phyloP scores from a whole-genome alignment of 306 rosid genomes.

The Citrullus colocynthis region DNA sequence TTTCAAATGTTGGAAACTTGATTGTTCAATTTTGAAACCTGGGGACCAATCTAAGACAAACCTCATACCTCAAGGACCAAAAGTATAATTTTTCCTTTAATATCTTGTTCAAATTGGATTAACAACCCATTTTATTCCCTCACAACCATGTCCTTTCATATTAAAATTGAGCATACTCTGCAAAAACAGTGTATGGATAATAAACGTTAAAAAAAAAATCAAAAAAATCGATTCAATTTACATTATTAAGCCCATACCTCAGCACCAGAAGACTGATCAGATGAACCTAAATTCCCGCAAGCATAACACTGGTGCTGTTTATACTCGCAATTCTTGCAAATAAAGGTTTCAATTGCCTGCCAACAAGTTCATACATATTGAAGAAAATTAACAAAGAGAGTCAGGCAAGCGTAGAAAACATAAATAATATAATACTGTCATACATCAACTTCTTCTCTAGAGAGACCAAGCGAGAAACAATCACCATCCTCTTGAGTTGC shows the following conservation, averaged over 20 bases:
- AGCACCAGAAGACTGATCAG: conserved; percentile 53
- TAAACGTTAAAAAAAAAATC: background rate
- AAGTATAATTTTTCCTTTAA: background rate
- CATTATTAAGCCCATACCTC: conserved; percentile 44
- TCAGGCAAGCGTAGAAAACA: background rate
- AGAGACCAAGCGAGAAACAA: conserved; percentile 64
- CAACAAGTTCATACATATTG: conserved; percentile 3
- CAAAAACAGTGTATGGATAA: background rate
- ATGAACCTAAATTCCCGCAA: conserved; percentile 76
- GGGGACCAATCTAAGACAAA: too few relatives aligned
- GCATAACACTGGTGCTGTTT: conserved; percentile 79
- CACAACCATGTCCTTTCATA: background rate
- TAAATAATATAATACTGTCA: conserved; percentile 18
- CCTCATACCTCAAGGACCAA: too few relatives aligned
- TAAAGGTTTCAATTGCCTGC: conserved; percentile 56
- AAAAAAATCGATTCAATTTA: background rate
- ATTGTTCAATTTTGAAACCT: too few relatives aligned
- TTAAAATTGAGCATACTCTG: background rate
- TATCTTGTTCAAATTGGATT: background rate
- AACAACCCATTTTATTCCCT: background rate
- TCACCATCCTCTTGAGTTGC: conserved; percentile 43
- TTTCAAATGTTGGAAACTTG: too few relatives aligned
- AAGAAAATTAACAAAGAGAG: conserved; percentile 9
- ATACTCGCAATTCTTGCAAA: conserved; percentile 64
- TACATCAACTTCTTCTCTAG: conserved; percentile 64